These are phyloP conservation scores for Trichothecium roseum DNA, from an alignment of 2,329 filamentous ascomycete genomes.

Conservation along the genomic window DNA sequence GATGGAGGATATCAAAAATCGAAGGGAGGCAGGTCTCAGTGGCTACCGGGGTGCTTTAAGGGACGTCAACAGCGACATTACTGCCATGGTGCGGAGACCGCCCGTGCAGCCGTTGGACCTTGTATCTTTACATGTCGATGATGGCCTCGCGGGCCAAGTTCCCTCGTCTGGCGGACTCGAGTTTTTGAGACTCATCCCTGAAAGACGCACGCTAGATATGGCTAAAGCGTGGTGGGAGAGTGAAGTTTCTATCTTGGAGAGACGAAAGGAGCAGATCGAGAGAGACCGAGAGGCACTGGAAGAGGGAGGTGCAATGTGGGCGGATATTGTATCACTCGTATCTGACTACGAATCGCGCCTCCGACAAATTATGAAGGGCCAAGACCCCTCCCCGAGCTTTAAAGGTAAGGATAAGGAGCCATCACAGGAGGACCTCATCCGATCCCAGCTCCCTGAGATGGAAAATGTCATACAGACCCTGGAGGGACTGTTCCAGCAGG, in stretches of 20 bases:
- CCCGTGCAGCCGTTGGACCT: conserved; percentile 42
- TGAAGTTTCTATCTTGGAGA: conserved; percentile 46
- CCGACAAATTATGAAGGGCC: conserved; percentile 38
- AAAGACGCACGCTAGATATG: conserved; percentile 59
- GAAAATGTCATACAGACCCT: conserved; percentile 43
- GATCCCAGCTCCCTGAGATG: conserved; percentile 44
- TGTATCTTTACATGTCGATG: conserved; percentile 23
- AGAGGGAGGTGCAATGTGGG: conserved; percentile 58
- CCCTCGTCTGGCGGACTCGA: conserved; percentile 31
- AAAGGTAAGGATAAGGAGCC: conserved; percentile 19
- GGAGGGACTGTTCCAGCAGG: conserved; percentile 39
- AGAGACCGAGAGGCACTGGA: conserved; percentile 55
- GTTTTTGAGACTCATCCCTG: conserved; percentile 51
- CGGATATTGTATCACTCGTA: conserved; percentile 47
- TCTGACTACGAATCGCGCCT: conserved; percentile 56
- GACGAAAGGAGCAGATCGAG: conserved; percentile 44
- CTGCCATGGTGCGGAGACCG: conserved; percentile 46
- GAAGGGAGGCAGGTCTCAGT: conserved; percentile 59
- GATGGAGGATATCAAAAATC: conserved; percentile 53
- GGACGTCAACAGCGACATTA: conserved; percentile 54
- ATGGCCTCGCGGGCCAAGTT: conserved; percentile 6
- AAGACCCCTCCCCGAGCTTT: conserved; percentile 2
- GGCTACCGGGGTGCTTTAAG: conserved; percentile 58
- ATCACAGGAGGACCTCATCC: conserved; percentile 27
- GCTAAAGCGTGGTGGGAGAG: conserved; percentile 61